A percentile compares a stretch with the other conserved stretches of the same genome.
Evolutionary conservation across 176 grass and related monocot species (phyloP).

Genomic region (Ananas comosus): DNA sequence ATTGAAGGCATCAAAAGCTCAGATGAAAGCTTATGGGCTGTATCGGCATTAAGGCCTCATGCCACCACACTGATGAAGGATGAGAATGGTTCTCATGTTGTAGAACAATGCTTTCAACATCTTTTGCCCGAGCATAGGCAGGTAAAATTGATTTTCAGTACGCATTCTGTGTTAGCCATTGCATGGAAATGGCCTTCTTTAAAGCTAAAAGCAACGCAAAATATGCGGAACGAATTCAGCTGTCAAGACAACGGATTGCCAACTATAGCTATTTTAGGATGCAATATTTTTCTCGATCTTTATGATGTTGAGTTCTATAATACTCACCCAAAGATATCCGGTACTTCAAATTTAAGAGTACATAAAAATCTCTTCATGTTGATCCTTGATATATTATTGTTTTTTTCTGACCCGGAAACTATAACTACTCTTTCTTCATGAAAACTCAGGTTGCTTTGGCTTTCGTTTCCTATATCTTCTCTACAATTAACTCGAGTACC

Average conservation of each 20-base stretch:
- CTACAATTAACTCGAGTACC: too few species aligned
- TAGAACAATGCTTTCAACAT: slow-evolving; percentile 49
- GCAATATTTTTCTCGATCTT: background rate
- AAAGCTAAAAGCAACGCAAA: background rate
- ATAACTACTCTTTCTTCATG: background rate
- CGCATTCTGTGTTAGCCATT: background rate
- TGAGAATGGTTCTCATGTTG: slow-evolving; percentile 65
- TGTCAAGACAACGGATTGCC: background rate
- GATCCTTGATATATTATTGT: background rate
- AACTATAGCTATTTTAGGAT: background rate
- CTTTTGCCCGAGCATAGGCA: slow-evolving; percentile 42
- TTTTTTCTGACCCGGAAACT: background rate
- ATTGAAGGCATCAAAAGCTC: slow-evolving; percentile 47
- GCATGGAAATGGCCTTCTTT: background rate
- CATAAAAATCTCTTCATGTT: background rate
- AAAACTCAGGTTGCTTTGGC: background rate
- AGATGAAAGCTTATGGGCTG: slow-evolving; percentile 39
- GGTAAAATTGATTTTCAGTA: slow-evolving; percentile 23
- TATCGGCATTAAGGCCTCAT: slow-evolving; percentile 43
- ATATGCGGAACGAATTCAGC: background rate
- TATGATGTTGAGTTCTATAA: background rate
- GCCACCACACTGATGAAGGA: slow-evolving; percentile 55
- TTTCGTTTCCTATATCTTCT: too few species aligned
- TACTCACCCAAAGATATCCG: background rate
- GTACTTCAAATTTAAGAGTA: background rate